Evolutionary conservation across 1,284 basidiomycete genomes (phyloP), one percentile per base, ranked within the genome.

Genomic region (Leccinum glutinopallens): DNA sequence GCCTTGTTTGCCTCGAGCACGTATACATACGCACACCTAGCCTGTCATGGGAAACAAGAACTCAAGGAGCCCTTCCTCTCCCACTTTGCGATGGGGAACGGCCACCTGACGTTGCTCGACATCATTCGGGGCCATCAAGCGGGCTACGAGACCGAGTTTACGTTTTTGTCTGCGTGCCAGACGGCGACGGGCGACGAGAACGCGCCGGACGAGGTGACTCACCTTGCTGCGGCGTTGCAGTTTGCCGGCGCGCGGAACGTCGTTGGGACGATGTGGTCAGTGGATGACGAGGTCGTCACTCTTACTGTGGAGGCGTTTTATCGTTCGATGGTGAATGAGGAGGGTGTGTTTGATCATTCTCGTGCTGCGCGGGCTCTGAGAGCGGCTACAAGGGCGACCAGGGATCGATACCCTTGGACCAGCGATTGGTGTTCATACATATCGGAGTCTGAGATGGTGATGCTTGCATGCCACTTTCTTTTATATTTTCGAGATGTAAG

Each of bases 201-300:
- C 1, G 70, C 66, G 2, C 73, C 72, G 2, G 76, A 79, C 43
- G 78, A 80, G 62, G 68, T 68, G 9, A 63, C 79, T 8, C 77
- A 80, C 65, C 73, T 80, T 8, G 73, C 77, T 5, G 74, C 76
- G 1, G 75, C 73, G 0, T 51, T 80, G 63, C 75, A 75, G 59
- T 78, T 78, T 56, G 68, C 69, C 10, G 80, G 79, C 6, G 73
- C 77, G 62, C 66, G 71, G 8, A 75, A 72, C 35, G 80, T 80
- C 1, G 69, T 82, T 12, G 80, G 78, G 13, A 79, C 80, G 37
- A 67, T 80, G 67, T 81, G 79, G 79, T 56, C 63, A 12, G 69
- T 74, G 49, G 65, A 71, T 1, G 72, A 74, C 25, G 2, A 39
- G 6, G 62, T 63, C 1, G 70, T 66, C 4, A 33, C 59, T 25